These are phyloP conservation scores for Penicillium atrosanguineum DNA, from an alignment of 495 filamentous ascomycete genomes.

Conservation along the genomic window DNA sequence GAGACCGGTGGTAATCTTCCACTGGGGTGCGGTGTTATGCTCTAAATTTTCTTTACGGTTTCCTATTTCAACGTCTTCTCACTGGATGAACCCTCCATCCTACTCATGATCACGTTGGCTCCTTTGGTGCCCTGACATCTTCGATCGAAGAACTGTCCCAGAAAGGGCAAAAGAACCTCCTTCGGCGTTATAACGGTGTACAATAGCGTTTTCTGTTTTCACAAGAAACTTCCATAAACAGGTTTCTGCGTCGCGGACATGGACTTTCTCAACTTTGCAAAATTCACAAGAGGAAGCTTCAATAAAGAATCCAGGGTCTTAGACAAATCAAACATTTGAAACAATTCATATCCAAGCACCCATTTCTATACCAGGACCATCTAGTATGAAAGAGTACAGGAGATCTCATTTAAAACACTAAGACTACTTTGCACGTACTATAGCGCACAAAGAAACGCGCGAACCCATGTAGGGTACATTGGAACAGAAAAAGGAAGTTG, in stretches of 20 bases:
- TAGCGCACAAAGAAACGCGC: constrained; percentile 2
- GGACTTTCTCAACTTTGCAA: background rate
- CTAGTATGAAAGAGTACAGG: background rate
- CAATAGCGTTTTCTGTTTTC: constrained; percentile 22
- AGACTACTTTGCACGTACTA: constrained; percentile 7
- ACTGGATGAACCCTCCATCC: constrained; percentile 4
- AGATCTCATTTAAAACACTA: constrained; percentile 13
- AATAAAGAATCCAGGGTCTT: too few species aligned
- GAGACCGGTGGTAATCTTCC: constrained; percentile 24
- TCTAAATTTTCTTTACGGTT: background rate
- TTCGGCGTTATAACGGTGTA: constrained; percentile 10
- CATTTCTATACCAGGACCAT: background rate
- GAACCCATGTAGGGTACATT: background rate
- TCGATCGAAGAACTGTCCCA: background rate
- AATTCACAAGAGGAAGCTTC: too few species aligned
- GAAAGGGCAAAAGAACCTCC: background rate
- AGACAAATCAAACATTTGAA: too few species aligned
- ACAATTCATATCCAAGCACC: too few species aligned
- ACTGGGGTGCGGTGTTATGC: background rate
- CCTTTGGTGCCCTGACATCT: background rate
- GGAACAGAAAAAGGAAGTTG: constrained; percentile 15
- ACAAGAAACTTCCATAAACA: background rate
- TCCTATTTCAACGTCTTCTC: background rate
- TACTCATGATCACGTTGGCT: constrained; percentile 10
- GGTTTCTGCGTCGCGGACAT: background rate